Base-by-base conservation (phyloP, 805 yeast genomes). In the Ogataea methanolica region DNA sequence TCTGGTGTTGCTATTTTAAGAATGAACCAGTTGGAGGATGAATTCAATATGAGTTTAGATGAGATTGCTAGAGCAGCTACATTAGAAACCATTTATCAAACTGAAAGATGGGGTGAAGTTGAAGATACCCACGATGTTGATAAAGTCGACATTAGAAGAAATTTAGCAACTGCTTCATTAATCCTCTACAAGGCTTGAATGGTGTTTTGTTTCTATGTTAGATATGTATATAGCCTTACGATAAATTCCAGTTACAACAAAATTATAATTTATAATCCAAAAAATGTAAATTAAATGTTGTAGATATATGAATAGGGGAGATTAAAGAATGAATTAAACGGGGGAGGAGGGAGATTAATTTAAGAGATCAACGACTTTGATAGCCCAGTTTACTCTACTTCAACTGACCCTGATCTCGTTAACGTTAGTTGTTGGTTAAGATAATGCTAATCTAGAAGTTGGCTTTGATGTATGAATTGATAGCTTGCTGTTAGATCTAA, bases 71-170 rank as follows among this genome's bases (percentile, higher is more conserved):
- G 80, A 58, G 78, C 85, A 48, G 90, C 90, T 9, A 83, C 85
- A 47, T 72, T 94, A 58, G 99, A 94, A 62, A 83, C 83, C 14
- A 81, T 84, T 33, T 79, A 79, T 67, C 99, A 94, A 68, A 87
- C 96, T 34, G 82, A 80, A 21, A 78, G 83, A 60, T 94, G 99
- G 99, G 99, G 99, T 33, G 97, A 92, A 67, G 98, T 92, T 22
- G 98, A 94, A 69, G 99, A 94, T 61, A 89, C 98, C 2, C 99
- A 94, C 63, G 99, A 94, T 65, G 97, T 94, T n/a, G 96, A 88
- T 59, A 84, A 85, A 65, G 96, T 83, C 36, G 97, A 94, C 57
- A 75, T 95, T 58, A 74, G 88, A 59, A 82, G 97, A 66, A 82
- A 83, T 59, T 75, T 94, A 41, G 82, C 92, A 34, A 78, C 89